These are phyloP conservation scores for Microdochium paspali DNA, from an alignment of 2,329 filamentous ascomycete genomes.

Conservation along the genomic window DNA sequence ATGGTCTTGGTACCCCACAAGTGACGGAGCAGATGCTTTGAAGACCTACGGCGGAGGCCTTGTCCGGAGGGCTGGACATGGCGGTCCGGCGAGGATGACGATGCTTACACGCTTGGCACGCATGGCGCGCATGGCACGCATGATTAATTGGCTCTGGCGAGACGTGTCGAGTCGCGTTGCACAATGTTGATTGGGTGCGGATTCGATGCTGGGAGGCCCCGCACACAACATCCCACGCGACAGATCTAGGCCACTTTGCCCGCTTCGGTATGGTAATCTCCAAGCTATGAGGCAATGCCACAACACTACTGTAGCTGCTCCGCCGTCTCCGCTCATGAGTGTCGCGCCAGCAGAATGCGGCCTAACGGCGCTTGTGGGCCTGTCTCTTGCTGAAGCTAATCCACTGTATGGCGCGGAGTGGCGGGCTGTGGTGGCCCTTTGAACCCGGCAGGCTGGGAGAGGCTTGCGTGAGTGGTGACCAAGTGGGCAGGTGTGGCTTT, in stretches of 20 bases:
- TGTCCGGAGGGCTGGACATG: background rate
- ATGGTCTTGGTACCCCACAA: background rate
- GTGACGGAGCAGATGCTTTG: background rate
- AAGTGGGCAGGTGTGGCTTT: no score
- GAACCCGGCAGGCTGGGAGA: no score
- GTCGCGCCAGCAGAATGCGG: no score
- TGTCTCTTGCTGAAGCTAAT: no score
- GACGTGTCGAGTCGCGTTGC: background rate
- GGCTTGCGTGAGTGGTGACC: no score
- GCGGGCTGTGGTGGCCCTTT: no score
- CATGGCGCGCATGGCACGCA: background rate
- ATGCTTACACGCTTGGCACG: background rate
- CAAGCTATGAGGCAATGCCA: background rate
- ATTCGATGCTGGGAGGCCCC: background rate
- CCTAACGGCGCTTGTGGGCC: no score
- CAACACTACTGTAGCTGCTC: background rate
- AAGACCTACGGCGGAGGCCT: background rate
- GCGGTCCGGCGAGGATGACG: background rate
- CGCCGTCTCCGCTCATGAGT: background rate
- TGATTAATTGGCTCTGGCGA: background rate
- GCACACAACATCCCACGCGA: background rate
- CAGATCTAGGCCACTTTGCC: background rate
- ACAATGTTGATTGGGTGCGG: background rate
- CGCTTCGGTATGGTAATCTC: background rate
- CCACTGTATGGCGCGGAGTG: no score